phyloP scores from a whole-genome alignment of 352 stramenopile genomes.

The Phytophthora nicotianae region DNA sequence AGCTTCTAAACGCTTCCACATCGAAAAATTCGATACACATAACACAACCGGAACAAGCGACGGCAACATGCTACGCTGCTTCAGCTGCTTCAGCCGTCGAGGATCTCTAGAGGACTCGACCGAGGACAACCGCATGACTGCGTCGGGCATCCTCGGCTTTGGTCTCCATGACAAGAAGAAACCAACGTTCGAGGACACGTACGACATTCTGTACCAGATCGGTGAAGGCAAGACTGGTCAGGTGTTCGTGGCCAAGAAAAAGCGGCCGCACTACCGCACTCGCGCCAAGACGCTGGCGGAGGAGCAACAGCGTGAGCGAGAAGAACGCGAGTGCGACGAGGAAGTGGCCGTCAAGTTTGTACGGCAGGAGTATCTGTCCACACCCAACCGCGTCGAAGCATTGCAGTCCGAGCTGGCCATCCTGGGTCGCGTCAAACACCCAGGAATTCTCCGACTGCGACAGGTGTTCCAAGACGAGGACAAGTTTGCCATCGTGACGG shows the following conservation, averaged over 20 bases:
- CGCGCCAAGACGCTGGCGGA: conserved; percentile 35
- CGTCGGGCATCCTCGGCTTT: conserved; percentile 13
- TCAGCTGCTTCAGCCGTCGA: conserved; percentile 35
- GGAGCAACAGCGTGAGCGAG: conserved; percentile 67
- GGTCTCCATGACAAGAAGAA: conserved; percentile 29
- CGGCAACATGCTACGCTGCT: conserved; percentile 39
- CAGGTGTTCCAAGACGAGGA: conserved; percentile 74
- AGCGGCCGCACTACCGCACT: conserved; percentile 28
- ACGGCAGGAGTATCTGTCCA: conserved; percentile 69
- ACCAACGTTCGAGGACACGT: conserved; percentile 57
- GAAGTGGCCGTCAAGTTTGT: conserved; percentile 80
- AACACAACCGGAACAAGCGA: neutral
- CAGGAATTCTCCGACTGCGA: conserved; percentile 57
- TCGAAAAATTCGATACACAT: conserved; percentile 23
- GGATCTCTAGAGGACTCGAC: conserved; percentile 3
- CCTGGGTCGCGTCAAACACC: conserved; percentile 62
- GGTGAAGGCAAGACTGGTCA: conserved; percentile 81
- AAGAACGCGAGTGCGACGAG: conserved; percentile 49
- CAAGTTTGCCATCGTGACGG: conserved; percentile 72
- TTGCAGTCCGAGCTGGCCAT: conserved; percentile 68
- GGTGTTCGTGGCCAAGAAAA: conserved; percentile 62
- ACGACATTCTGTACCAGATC: conserved; percentile 73
- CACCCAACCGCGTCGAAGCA: conserved; percentile 66
- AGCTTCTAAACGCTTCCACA: conserved; percentile 6
- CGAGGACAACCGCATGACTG: conserved; percentile 10